Evolutionary conservation across 108 stramenopile genomes (phyloP).

Genomic region (Epithemia pelagica): DNA sequence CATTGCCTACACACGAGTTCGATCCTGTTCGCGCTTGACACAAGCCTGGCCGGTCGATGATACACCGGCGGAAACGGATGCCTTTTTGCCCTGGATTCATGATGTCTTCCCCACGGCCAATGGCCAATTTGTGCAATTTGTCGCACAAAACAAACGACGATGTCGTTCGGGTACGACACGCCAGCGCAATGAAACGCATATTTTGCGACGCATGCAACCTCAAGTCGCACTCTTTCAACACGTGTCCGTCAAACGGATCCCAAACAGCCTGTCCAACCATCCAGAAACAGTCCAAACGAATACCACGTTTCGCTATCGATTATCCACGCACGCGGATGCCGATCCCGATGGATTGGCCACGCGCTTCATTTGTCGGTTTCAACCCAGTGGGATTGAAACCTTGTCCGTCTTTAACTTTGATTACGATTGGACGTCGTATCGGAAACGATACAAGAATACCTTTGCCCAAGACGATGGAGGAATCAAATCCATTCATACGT

Average conservation of each 20-base stretch:
- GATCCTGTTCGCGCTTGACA: slow-evolving; percentile 33
- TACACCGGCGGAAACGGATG: slow-evolving; percentile 62
- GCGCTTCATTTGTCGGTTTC: slow-evolving; percentile 84
- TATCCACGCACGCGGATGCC: slow-evolving; percentile 74
- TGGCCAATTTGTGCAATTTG: slow-evolving; percentile 72
- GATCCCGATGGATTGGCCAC: slow-evolving; percentile 72
- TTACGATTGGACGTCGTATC: slow-evolving; percentile 69
- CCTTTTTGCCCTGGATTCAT: slow-evolving; percentile 88
- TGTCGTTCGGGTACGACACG: slow-evolving; percentile 53
- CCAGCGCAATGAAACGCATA: slow-evolving; percentile 13
- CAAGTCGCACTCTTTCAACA: slow-evolving; percentile 80
- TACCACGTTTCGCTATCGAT: slow-evolving; percentile 38
- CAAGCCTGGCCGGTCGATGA: slow-evolving; percentile 71
- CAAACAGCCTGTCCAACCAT: slow-evolving; percentile 3
- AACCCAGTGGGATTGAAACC: slow-evolving; percentile 63
- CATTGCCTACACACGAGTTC: slow-evolving; percentile 18
- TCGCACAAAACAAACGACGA: slow-evolving; percentile 80
- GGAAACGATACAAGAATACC: slow-evolving; percentile 45
- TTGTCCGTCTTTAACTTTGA: slow-evolving; percentile 58
- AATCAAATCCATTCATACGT: slow-evolving; percentile 65
- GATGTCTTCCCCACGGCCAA: slow-evolving; percentile 82
- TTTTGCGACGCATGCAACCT: slow-evolving; percentile 46
- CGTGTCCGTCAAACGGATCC: slow-evolving; percentile 58
- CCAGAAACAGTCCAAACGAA: not conserved
- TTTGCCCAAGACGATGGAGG: slow-evolving; percentile 60